Evolutionary conservation across 306 rosid species (phyloP).

Genomic region (Prunus padus): DNA sequence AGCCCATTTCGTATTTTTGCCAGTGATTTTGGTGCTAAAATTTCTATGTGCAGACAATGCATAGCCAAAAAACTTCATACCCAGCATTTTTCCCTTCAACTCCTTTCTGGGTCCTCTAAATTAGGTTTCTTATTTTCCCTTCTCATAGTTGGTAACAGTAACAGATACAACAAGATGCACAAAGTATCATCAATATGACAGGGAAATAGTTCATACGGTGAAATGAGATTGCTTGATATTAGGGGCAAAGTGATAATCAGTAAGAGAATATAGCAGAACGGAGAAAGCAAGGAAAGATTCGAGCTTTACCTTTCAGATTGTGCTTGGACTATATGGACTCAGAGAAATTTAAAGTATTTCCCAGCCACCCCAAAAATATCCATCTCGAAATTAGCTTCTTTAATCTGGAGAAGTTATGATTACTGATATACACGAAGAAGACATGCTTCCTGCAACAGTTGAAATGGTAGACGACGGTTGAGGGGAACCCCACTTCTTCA

Average conservation of each 20-base stretch:
- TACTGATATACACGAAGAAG: not conserved
- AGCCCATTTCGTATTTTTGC: conserved; percentile 1
- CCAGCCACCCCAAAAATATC: not conserved
- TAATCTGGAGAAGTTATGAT: not conserved
- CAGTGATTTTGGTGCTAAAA: conserved; percentile 27
- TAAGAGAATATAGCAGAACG: not conserved
- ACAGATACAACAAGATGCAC: not conserved
- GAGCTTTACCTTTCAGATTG: conserved; percentile 3
- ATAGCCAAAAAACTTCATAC: conserved; percentile 18
- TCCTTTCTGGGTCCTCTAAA: conserved; percentile 13
- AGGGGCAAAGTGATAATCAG: not conserved
- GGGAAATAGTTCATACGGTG: not conserved
- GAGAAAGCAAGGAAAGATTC: not conserved
- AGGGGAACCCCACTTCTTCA: not conserved
- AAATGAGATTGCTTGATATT: not conserved
- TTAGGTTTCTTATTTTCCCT: too few species aligned
- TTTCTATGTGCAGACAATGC: conserved; percentile 21
- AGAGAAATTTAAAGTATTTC: not conserved
- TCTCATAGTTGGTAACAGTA: too few species aligned
- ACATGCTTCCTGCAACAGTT: not conserved
- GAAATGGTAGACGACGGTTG: not conserved
- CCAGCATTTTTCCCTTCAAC: not conserved
- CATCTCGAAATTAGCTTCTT: not conserved
- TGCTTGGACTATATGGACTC: not conserved
- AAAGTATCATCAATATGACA: not conserved